Conservation (phyloP, 352 stramenopile genomes). For the Globisporangium radiosum region DNA sequence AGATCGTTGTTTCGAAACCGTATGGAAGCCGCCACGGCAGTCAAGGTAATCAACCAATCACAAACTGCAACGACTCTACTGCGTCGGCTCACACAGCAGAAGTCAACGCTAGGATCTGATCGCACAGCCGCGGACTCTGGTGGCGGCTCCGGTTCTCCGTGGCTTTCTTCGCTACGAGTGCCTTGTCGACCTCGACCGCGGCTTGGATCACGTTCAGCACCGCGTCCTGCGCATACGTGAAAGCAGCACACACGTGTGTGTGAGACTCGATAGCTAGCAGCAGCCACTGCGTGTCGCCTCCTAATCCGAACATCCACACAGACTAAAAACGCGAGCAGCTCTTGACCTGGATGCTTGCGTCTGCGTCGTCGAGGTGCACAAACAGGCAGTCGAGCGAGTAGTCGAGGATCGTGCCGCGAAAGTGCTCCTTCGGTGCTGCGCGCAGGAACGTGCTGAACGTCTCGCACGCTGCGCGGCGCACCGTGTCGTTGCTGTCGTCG, state of each 20-base stretch:
- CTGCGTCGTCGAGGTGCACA: constrained; percentile 88
- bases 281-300: no score
- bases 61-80: background rate
- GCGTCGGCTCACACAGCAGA: constrained; percentile 9
- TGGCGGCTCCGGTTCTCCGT: constrained; percentile 67
- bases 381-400: constrained; percentile 89
- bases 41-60: background rate
- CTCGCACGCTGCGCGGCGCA: constrained; percentile 82
- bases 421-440: constrained; percentile 77
- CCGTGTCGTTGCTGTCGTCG: constrained; percentile 89
- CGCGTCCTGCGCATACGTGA: constrained; percentile 29
- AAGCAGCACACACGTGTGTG: background rate
- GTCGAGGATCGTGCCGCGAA: constrained; percentile 86
- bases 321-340: background rate
- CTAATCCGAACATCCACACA: background rate
- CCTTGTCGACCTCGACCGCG: constrained; percentile 48
- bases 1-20: no score
- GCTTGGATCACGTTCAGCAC: constrained; percentile 69
- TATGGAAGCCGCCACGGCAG: no score
- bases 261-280: no score
- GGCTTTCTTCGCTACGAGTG: constrained; percentile 62
- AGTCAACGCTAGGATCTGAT: constrained; percentile 50
- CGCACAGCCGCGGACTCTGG: constrained; percentile 65
- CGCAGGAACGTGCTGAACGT: constrained; percentile 86
- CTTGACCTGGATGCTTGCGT: constrained; percentile 73